These are phyloP conservation scores for Spizellomyces sp. DNA, from an alignment of 192 early-diverging fungal genomes.

Conservation along the genomic window DNA sequence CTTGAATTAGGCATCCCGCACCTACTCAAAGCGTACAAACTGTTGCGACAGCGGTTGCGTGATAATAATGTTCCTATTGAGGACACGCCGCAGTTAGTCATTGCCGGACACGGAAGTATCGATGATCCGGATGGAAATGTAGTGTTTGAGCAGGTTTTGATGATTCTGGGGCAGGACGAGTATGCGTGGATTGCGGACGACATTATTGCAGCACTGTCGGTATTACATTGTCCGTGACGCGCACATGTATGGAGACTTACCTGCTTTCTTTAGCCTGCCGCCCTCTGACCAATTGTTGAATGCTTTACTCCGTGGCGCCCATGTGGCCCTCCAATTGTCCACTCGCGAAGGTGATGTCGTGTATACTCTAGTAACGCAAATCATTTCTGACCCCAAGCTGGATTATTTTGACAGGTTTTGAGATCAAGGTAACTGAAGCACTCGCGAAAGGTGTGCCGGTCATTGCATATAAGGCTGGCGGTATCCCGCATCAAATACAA, in stretches of 20 bases:
- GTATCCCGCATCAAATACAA: slow-evolving; percentile 81
- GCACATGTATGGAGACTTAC: background rate
- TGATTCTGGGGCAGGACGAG: slow-evolving; percentile 17
- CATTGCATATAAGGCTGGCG: slow-evolving; percentile 65
- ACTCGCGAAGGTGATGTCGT: slow-evolving; percentile 60
- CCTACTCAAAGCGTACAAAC: slow-evolving; percentile 68
- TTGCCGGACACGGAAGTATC: slow-evolving; percentile 77
- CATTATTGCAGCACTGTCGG: slow-evolving; percentile 20
- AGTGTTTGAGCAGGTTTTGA: slow-evolving; percentile 57
- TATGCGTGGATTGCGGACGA: slow-evolving; percentile 20
- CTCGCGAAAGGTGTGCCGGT: slow-evolving; percentile 68
- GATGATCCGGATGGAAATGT: slow-evolving; percentile 78
- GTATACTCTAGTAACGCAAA: background rate
- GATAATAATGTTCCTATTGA: slow-evolving; percentile 32
- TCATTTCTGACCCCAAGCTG: background rate
- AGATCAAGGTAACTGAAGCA: slow-evolving; percentile 83
- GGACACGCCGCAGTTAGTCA: slow-evolving; percentile 69
- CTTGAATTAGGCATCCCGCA: slow-evolving; percentile 59
- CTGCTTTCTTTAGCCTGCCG: slow-evolving; percentile 50
- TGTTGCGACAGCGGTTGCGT: slow-evolving; percentile 61
- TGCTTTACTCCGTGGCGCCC: slow-evolving; percentile 67
- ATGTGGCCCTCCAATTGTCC: slow-evolving; percentile 75
- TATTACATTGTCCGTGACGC: background rate
- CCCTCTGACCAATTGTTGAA: slow-evolving; percentile 82
- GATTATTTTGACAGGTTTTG: slow-evolving; percentile 52